Evolutionary conservation across 495 filamentous ascomycete genomes (phyloP), one percentile per base, ranked within the genome.

Genomic region (Aspergillus nanangensis): DNA sequence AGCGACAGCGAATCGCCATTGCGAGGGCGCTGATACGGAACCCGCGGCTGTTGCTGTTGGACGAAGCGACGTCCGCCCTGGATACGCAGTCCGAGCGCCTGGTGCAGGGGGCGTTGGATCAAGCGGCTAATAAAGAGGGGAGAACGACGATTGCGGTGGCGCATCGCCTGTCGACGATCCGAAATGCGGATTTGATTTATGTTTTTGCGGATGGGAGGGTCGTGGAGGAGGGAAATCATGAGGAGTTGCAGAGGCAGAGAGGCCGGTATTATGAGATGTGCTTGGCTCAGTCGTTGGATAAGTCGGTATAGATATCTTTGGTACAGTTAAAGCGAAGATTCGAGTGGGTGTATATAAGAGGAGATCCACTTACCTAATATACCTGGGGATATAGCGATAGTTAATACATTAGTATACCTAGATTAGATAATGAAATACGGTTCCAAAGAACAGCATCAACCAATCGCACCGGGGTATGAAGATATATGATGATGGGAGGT

Each of bases 111-210:
- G 81, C 83, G 2, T 71, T 87, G 42, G 79, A 83, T 41, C 44
- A 66, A n/a, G 75, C 78, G 5, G 58, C 72, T 4, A 68, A 69
- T 49, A 73, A 20, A 4, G 10, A 35, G 2, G 25, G 71, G 8
- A 60, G 80, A 38, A 88, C 80, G 0, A 83, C 77, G 37, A 66
- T 87, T 23, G 82, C 75, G 0, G 76, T 88, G 8, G 84, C 84
- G 13, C 82, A 86, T 61, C 70, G 82, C 14, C 55, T 86, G 21
- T 77, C 72, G 40, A 86, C 82, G 3, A 83, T 86, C 44, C 82
- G 84, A 56, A 79, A 82, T 39, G 84, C 84, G 8, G 83, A 88
- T 56, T 47, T 80, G 38, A 87, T 87, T 41, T 85, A 83, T 46
- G 84, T 87, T 18, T 77, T 87, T 56, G 80, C 83, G 41, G 68